These are phyloP conservation scores for Fusarium austroafricanum DNA, from an alignment of 2,329 filamentous ascomycete genomes.

Conservation along the genomic window DNA sequence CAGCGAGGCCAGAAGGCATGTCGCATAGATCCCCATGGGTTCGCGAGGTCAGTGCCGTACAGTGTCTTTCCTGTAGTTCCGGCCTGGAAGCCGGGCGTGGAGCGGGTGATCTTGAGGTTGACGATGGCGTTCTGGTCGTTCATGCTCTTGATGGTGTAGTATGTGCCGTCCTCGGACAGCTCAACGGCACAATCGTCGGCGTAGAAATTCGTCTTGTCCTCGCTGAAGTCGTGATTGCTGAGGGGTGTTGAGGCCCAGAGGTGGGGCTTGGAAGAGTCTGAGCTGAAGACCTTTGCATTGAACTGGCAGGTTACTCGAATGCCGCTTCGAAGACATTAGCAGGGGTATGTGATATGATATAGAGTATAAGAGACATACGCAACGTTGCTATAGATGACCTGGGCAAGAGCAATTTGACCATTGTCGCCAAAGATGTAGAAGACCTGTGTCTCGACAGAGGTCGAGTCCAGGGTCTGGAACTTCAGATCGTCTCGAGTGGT, in stretches of 20 bases:
- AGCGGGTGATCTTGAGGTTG: constrained; percentile 83
- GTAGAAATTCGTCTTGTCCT: constrained; percentile 84
- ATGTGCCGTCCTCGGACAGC: constrained; percentile 83
- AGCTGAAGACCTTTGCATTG: constrained; percentile 91
- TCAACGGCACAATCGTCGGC: constrained; percentile 87
- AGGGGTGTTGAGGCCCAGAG: constrained; percentile 88
- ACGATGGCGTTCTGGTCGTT: constrained; percentile 84
- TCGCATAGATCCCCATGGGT: constrained; percentile 93
- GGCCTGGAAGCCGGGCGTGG: constrained; percentile 82
- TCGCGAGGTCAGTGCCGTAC: constrained; percentile 85
- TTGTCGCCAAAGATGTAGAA: constrained; percentile 90
- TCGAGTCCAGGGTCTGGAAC: constrained; percentile 85
- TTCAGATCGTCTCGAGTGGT: constrained; percentile 80
- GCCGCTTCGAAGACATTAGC: constrained; percentile 67
- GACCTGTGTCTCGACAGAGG: constrained; percentile 92
- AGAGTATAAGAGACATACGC: constrained; percentile 68
- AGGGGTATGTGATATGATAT: background rate
- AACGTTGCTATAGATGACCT: constrained; percentile 98
- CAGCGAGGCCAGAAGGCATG: constrained; percentile 96
- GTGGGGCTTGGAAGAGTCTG: constrained; percentile 76
- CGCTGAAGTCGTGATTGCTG: constrained; percentile 83
- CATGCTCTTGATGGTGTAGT: constrained; percentile 91
- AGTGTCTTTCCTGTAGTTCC: constrained; percentile 86
- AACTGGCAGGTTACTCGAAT: constrained; percentile 93
- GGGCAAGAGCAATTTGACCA: constrained; percentile 81